These are phyloP conservation scores for Bipolaris victoriae DNA, from an alignment of 2,329 filamentous ascomycete species.

Conservation along the genomic window DNA sequence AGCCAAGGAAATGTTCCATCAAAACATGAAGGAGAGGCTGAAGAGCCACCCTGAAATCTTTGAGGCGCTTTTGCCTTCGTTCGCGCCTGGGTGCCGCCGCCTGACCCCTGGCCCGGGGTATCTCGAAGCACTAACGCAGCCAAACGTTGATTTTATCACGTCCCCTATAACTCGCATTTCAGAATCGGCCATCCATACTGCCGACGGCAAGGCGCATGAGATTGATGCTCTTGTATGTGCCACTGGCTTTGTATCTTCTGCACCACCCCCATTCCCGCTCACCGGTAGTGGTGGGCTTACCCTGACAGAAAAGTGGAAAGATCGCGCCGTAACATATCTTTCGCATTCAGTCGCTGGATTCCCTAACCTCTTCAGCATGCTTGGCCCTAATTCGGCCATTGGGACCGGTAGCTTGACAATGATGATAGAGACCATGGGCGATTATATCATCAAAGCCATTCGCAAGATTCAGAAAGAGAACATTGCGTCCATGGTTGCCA, in stretches of 20 bases:
- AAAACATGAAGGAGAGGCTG: slow-evolving; percentile 51
- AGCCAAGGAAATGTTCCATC: slow-evolving; percentile 47
- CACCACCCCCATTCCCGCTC: slow-evolving; percentile 50
- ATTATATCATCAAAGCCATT: slow-evolving; percentile 49
- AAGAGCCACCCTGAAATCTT: slow-evolving; percentile 49
- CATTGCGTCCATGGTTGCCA: slow-evolving; percentile 46
- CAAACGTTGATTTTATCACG: slow-evolving; percentile 51
- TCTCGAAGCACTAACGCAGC: slow-evolving; percentile 54
- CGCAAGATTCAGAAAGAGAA: slow-evolving; percentile 54
- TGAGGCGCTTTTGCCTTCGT: slow-evolving; percentile 51
- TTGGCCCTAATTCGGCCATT: slow-evolving; percentile 52
- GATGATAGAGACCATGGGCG: slow-evolving; percentile 51
- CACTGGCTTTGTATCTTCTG: slow-evolving; percentile 52
- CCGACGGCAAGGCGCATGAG: slow-evolving; percentile 48
- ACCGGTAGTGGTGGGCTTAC: slow-evolving; percentile 37
- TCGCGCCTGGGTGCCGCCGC: slow-evolving; percentile 56
- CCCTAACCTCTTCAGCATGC: slow-evolving; percentile 53
- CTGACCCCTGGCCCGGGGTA: slow-evolving; percentile 60
- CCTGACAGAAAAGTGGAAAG: slow-evolving; percentile 45
- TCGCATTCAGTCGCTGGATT: slow-evolving; percentile 37
- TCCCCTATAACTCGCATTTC: slow-evolving; percentile 46
- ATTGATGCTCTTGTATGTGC: slow-evolving; percentile 55
- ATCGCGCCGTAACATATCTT: slow-evolving; percentile 41
- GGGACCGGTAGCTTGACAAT: slow-evolving; percentile 50
- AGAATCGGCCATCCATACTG: slow-evolving; percentile 48